Base-by-base conservation (phyloP, 139 green algal genomes). In the Micractinium sp. region DNA sequence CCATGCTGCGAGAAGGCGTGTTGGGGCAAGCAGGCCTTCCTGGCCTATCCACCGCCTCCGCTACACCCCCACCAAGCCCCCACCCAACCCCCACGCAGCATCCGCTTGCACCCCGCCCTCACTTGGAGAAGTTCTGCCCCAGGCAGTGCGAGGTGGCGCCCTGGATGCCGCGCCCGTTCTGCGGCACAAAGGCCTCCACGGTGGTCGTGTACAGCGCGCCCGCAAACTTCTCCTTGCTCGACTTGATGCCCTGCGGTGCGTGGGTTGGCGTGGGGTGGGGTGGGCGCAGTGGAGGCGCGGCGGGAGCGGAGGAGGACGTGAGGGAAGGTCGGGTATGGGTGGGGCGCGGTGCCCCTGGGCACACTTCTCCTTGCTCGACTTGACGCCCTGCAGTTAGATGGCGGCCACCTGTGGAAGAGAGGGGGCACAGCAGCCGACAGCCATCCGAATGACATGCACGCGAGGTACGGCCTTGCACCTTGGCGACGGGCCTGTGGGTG, bases 151-250 rank as follows among this genome's bases (percentile, higher is more conserved):
- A 97, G 71, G 98, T 99, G 41, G 94, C 98, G 67, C 95, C 98
- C 93, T 99, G 98, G 79, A 99, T 97, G 91, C 98, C 98, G 47
- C 94, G 92, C 31, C 98, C 98, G 23, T 94, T 99, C 63, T 95
- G 90, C 0, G 98, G 98, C 41, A 99, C 95, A 92, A 98, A 99
- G 0, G 96, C 98, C 95, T 99, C 97, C n/a, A 99, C 96, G 1
- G 96, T 98, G 23, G 96, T 99, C 35, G 98, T 99, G 95, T 97
- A 99, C 88, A 98, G 92, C 15, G 97, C 96, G 33, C 98, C 98
- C 36, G 98, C 98, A 93, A 99, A 99, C 95, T 99, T 99, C 93
- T 99, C 98, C 93, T 98, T 98, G 77, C 96, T 94, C 85, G 89
- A 96, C 94, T 99, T 99, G 36, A 89, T 90, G 61, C 98, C 98